Percentiles rank a stretch among this genome's conserved stretches.
These are phyloP conservation scores for Penicillium rolfsii DNA, from an alignment of 2,329 filamentous ascomycete species.

Conservation along the genomic window DNA sequence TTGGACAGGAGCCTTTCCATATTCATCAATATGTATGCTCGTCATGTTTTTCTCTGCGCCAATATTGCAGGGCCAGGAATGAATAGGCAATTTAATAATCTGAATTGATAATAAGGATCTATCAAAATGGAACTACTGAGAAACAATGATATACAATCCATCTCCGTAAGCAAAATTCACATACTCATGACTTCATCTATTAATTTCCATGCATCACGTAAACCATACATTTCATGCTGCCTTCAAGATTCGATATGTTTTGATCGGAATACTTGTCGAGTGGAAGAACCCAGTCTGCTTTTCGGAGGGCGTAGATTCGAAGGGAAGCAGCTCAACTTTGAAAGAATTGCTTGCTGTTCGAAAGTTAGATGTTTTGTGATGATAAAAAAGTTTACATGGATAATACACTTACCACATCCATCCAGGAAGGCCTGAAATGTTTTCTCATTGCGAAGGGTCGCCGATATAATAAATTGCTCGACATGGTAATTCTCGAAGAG, in stretches of 20 bases:
- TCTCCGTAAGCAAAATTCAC: background rate
- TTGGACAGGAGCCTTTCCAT: too few relatives aligned
- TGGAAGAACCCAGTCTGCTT: slow-evolving; percentile 55
- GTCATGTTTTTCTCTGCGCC: too few relatives aligned
- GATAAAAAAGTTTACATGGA: background rate
- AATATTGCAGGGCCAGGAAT: background rate
- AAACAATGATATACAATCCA: background rate
- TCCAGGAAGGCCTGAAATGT: slow-evolving; percentile 63
- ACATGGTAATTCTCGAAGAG: slow-evolving; percentile 59
- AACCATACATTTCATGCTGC: background rate
- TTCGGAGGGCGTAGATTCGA: slow-evolving; percentile 47
- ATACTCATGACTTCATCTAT: background rate
- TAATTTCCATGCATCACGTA: background rate
- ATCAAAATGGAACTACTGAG: background rate
- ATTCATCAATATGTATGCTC: too few relatives aligned
- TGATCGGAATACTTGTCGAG: slow-evolving; percentile 43
- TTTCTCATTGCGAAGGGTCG: slow-evolving; percentile 63
- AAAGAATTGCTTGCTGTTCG: slow-evolving; percentile 29
- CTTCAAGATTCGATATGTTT: slow-evolving; percentile 40
- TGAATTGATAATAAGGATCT: too few relatives aligned
- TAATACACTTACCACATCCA: slow-evolving; percentile 58
- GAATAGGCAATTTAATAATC: background rate
- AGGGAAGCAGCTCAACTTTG: slow-evolving; percentile 44
- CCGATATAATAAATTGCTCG: slow-evolving; percentile 61
- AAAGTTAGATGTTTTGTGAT: background rate